Evolutionary conservation across 768 basidiomycete species (phyloP).

Genomic region (Kwoniella pini): DNA sequence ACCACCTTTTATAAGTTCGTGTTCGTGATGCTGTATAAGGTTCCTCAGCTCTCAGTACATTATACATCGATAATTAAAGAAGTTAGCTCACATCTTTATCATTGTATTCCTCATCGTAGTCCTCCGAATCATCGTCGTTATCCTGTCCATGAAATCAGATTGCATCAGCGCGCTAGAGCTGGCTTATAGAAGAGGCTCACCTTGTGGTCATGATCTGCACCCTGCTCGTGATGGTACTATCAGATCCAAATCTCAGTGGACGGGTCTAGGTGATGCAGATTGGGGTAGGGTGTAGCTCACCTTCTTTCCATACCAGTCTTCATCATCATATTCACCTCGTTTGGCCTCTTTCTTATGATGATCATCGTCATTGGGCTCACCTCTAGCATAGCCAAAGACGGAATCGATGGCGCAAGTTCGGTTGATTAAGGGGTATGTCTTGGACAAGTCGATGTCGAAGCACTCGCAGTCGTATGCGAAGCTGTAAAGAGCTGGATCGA

Average conservation of each 20-base stretch:
- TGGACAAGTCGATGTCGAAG: conserved; percentile 6
- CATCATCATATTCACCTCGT: conserved; percentile 11
- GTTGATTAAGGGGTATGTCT: background rate
- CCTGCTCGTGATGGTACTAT: too few species aligned
- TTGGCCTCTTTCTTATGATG: conserved; percentile 8
- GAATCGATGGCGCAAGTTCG: conserved; percentile 16
- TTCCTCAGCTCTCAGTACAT: background rate
- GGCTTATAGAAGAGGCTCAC: background rate
- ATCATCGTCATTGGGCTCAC: background rate
- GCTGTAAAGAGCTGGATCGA: conserved; percentile 9
- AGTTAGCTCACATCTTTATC: background rate
- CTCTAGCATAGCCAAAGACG: conserved; percentile 7
- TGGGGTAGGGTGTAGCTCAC: too few species aligned
- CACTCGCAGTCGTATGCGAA: conserved; percentile 13
- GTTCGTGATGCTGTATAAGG: background rate
- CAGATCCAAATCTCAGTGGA: too few species aligned
- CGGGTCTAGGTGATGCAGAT: too few species aligned
- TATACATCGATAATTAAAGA: background rate
- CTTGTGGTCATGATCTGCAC: background rate
- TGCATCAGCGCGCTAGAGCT: background rate
- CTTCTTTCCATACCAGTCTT: conserved; percentile 1
- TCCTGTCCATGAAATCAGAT: background rate
- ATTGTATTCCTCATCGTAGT: background rate
- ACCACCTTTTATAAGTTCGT: background rate
- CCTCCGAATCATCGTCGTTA: background rate